Conservation (phyloP, 371 early-diverging fungal genomes). For the Capillidium heterosporum region DNA sequence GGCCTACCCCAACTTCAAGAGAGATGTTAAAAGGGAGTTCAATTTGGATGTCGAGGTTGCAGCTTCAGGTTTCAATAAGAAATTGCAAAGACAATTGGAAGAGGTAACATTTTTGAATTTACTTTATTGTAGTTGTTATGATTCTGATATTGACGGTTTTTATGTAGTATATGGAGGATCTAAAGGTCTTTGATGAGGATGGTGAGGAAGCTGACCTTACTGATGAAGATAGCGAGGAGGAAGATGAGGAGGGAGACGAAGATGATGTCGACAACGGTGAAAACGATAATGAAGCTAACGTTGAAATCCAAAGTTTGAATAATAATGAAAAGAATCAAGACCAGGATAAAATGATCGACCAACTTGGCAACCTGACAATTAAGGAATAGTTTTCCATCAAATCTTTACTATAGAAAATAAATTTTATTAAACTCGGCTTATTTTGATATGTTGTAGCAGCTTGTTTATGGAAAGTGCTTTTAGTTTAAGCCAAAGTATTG, state of each 20-base stretch:
- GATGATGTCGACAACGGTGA: slow-evolving; percentile 11
- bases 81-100: slow-evolving; percentile 77
- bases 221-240: slow-evolving; percentile 15
- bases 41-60: slow-evolving; percentile 87
- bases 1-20: slow-evolving; percentile 72
- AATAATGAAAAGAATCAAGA: too few relatives aligned
- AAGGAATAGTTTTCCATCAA: too few relatives aligned
- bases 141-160: background rate
- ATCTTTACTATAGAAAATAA: too few relatives aligned
- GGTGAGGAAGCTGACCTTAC: slow-evolving; percentile 16
- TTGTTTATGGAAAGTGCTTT: too few relatives aligned
- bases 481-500: too few relatives aligned
- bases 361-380: too few relatives aligned
- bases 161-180: background rate
- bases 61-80: slow-evolving; percentile 84
- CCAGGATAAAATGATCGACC: too few relatives aligned
- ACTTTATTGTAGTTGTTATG: background rate
- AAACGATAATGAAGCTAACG: slow-evolving; percentile 4
- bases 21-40: slow-evolving; percentile 68
- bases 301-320: too few relatives aligned
- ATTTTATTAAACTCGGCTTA: too few relatives aligned
- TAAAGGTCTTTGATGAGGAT: slow-evolving; percentile 12
- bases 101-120: slow-evolving; percentile 20
- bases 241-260: slow-evolving; percentile 14
- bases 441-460: too few relatives aligned